Percentiles rank a stretch among this genome's conserved stretches.
phyloP scores from a whole-genome alignment of 2,329 filamentous ascomycete species.

The Phyllosticta citribraziliensis region DNA sequence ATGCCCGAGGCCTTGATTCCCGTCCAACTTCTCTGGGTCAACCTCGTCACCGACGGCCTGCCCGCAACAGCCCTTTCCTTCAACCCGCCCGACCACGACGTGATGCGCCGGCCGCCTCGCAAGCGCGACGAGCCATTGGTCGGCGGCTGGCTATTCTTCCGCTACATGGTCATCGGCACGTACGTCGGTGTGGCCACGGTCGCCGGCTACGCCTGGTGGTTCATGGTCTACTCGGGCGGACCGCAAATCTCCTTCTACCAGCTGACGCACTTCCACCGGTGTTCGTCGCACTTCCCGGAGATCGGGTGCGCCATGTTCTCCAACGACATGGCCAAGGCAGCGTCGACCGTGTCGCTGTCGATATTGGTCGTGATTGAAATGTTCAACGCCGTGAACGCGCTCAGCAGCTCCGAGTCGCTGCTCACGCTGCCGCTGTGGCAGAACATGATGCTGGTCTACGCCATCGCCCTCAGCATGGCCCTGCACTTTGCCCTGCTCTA shows the following conservation, averaged over 20 bases:
- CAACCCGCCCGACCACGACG: constrained; percentile 96
- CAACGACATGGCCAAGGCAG: constrained; percentile 76
- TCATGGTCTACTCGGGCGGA: constrained; percentile 86
- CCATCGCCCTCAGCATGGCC: constrained; percentile 84
- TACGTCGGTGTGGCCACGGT: constrained; percentile 95
- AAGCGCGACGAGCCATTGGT: constrained; percentile 91
- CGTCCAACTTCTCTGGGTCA: constrained; percentile 97
- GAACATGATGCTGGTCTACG: constrained; percentile 97
- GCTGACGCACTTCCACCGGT: constrained; percentile 87
- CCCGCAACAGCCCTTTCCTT: constrained; percentile 94
- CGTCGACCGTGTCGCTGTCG: constrained; percentile 85
- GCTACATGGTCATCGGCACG: constrained; percentile 90
- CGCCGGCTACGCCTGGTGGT: constrained; percentile 99
- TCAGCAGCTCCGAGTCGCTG: constrained; percentile 90
- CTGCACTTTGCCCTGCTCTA: constrained; percentile 93
- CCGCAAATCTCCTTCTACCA: constrained; percentile 89
- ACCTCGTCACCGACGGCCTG: constrained; percentile 93
- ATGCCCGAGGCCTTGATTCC: constrained; percentile 97
- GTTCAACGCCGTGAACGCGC: constrained; percentile 97
- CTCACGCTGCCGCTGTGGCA: constrained; percentile 92
- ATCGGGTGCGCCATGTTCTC: constrained; percentile 90
- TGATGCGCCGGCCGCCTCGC: constrained; percentile 86
- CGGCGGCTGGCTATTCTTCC: constrained; percentile 92
- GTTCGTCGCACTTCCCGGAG: constrained; percentile 72
- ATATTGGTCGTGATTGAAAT: constrained; percentile 96